Base-by-base conservation (phyloP, 2,329 filamentous ascomycete genomes). In the Nemania abortiva region DNA sequence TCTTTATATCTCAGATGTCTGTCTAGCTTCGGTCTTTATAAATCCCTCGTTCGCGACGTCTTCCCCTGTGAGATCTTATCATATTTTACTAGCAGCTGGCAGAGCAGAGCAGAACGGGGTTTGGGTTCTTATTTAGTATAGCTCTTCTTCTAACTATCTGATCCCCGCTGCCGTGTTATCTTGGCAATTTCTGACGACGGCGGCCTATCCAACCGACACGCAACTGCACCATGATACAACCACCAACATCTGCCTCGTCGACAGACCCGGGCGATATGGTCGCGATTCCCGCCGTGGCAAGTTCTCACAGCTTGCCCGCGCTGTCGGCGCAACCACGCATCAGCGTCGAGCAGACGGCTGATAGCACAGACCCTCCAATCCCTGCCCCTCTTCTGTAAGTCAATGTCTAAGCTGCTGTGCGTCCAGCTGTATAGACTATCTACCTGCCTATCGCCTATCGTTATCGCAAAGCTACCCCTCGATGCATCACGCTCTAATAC, bases 311-410 rank as follows among this genome's bases (percentile, higher is more conserved):
- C 65, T 66, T 81, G 31, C 74, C 75, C 15, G 45, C 55, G 27
- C 45, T 77, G 61, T 83, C 82, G 49, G 82, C 82, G 45, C 78
- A 74, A 27, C 82, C 82, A 22, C 77, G 73, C 39, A 83, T 84
- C 70, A 78, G 76, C 29, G 75, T 84, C 65, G 66, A 74, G 39
- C 78, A 80, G 62, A 78, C 80, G 69, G 71, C 77, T 66, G 77
- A 79, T 70, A 76, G 75, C 57, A 45, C 70, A 47, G 70, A 71
- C 57, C 81, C 79, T 65, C 80, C 80, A 45, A 70, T 75, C 22
- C 76, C 81, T 71, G 74, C 75, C 70, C 75, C 81, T 74, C 81
- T 82, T 72, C 73, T 82, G 85, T 87, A 81, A 81, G 85, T 76
- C 53, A 22, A 64, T 47, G 39, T 20, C 61, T 59, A 55, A 18